Conservation (phyloP, 2,329 filamentous ascomycete genomes). For the Ophiocordyceps sinensis region DNA sequence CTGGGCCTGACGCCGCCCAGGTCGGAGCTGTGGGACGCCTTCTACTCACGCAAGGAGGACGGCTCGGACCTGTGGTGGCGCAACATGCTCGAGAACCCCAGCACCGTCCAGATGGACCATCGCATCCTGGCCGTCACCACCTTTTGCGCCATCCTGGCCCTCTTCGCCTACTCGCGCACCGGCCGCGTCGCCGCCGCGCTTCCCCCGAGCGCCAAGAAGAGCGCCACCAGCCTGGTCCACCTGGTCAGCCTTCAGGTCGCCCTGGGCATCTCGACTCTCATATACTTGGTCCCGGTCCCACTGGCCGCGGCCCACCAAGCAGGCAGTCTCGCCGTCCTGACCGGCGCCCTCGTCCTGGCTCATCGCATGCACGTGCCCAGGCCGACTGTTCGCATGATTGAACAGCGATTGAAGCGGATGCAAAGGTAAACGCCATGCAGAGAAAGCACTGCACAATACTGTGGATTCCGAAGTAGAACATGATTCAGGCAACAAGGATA, state of each 20-base stretch:
- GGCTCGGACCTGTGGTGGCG: constrained; percentile 84
- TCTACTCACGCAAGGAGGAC: constrained; percentile 70
- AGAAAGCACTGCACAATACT: background rate
- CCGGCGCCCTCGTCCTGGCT: constrained; percentile 65
- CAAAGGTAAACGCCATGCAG: background rate
- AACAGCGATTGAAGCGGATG: constrained; percentile 29
- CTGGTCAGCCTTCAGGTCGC: constrained; percentile 69
- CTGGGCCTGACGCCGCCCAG: constrained; percentile 65
- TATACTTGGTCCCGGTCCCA: constrained; percentile 84
- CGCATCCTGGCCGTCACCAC: constrained; percentile 82
- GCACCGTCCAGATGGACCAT: constrained; percentile 89
- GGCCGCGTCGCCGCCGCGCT: constrained; percentile 43
- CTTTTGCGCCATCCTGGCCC: constrained; percentile 62
- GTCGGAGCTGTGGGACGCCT: constrained; percentile 69
- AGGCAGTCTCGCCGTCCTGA: constrained; percentile 71
- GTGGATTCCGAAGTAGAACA: too few species aligned
- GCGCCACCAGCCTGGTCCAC: constrained; percentile 67
- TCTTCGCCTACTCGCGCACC: constrained; percentile 69
- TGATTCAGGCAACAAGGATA: too few species aligned
- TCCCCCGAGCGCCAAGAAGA: constrained; percentile 49
- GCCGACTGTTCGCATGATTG: constrained; percentile 44
- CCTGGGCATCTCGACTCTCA: constrained; percentile 78
- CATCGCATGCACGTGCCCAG: constrained; percentile 63
- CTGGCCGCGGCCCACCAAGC: constrained; percentile 89
- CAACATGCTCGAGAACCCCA: constrained; percentile 95